Conservation (phyloP, 345 rosid genomes). For the Populus nigra region DNA sequence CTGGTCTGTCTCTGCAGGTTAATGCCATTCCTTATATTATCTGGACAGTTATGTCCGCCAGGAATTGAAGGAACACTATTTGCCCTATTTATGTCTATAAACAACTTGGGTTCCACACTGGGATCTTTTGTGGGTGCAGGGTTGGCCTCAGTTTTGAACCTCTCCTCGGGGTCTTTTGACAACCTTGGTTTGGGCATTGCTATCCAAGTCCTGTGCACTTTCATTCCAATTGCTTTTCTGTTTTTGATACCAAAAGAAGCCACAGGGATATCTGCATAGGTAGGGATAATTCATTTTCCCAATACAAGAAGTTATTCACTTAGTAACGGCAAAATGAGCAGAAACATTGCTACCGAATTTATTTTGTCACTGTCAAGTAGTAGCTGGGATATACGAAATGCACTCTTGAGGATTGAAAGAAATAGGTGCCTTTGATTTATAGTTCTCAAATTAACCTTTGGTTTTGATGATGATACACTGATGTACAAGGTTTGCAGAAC, state of each 20-base stretch:
- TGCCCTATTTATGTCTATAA: conserved; percentile 95
- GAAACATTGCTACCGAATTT: not conserved
- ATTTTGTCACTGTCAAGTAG: not conserved
- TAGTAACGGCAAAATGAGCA: not conserved
- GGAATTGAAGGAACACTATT: conserved; percentile 96
- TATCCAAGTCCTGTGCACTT: conserved; percentile 74
- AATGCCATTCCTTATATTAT: conserved; percentile 95
- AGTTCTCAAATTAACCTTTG: not conserved
- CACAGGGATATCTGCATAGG: conserved; percentile 68
- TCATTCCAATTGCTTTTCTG: conserved; percentile 64
- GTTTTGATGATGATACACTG: not conserved
- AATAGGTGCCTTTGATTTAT: not conserved
- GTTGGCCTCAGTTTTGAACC: conserved; percentile 69
- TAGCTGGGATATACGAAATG: not conserved
- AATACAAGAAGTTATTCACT: not conserved
- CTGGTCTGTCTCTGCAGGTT: conserved; percentile 45
- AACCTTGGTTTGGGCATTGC: conserved; percentile 63
- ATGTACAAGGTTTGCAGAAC: not conserved
- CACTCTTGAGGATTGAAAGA: not conserved
- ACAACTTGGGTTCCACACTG: conserved; percentile 79
- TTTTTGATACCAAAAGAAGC: conserved; percentile 90
- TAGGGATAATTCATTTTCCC: not conserved
- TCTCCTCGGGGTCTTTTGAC: conserved; percentile 88
- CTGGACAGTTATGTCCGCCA: conserved; percentile 94
- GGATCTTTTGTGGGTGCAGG: conserved; percentile 90